A percentile compares a stretch with the other conserved stretches of the same genome.
phyloP scores from a whole-genome alignment of 2,329 filamentous ascomycete genomes.

The Trichoderma sp. region DNA sequence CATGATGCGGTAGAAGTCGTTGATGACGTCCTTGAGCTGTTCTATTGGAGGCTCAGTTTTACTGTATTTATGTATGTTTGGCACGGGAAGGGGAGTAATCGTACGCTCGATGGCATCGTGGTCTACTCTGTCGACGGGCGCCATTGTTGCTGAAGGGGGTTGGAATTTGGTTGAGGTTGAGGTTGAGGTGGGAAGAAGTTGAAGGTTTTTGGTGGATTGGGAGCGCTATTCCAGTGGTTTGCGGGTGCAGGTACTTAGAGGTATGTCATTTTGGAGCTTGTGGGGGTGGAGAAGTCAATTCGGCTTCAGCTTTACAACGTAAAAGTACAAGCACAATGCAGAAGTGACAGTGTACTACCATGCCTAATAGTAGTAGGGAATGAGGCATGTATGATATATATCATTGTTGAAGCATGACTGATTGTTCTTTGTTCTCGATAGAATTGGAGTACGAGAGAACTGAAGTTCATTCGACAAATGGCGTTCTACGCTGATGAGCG shows the following conservation, averaged over 20 bases:
- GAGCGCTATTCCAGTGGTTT: neutral
- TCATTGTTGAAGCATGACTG: no score
- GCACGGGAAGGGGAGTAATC: conserved; percentile 2
- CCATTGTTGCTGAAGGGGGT: conserved; percentile 39
- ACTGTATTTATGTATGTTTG: neutral
- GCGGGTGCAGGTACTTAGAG: no score
- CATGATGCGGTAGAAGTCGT: conserved; percentile 65
- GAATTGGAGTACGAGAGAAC: no score
- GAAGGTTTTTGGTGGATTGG: neutral
- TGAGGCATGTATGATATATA: no score
- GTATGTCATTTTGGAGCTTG: no score
- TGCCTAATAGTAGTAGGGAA: no score
- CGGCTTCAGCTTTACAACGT: no score
- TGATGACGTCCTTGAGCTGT: conserved; percentile 63
- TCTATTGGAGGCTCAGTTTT: conserved; percentile 43
- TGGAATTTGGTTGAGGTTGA: neutral
- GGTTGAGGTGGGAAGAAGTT: neutral
- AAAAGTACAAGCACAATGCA: no score
- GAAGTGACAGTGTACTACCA: no score
- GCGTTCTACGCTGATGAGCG: neutral
- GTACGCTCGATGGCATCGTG: conserved; percentile 47
- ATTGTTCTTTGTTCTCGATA: no score
- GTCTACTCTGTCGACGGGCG: conserved; percentile 46
- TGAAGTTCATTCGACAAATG: no score
- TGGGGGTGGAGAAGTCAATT: no score